Percentiles rank a stretch among this genome's conserved stretches.
Conservation (phyloP, 2,329 filamentous ascomycete genomes). For the Exophiala sp. region DNA sequence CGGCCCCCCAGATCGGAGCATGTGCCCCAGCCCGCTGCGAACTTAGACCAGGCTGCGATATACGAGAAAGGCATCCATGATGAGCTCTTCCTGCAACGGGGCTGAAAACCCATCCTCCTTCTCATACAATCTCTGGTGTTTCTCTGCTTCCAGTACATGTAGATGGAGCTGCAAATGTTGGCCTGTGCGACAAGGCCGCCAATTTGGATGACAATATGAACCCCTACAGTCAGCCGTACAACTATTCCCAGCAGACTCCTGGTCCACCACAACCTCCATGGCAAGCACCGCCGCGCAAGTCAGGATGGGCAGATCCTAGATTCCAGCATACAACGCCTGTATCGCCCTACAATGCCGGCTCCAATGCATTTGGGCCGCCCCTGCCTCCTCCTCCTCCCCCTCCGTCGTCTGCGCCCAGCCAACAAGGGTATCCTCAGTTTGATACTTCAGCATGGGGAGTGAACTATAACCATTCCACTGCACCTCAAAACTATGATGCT, state of each 20-base stretch:
- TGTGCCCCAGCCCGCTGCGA: no score
- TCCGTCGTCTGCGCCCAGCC: conserved; percentile 6
- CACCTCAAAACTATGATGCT: conserved; percentile 7
- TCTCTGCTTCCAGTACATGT: not conserved
- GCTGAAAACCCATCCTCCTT: no score
- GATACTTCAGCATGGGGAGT: conserved; percentile 44
- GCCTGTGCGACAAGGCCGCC: not conserved
- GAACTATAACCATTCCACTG: conserved; percentile 32
- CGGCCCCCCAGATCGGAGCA: no score
- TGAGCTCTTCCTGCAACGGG: no score
- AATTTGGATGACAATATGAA: conserved; percentile 8
- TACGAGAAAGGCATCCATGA: no score
- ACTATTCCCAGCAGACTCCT: conserved; percentile 24
- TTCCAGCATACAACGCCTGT: conserved; percentile 15
- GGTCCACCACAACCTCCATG: conserved; percentile 28
- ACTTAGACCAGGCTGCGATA: no score
- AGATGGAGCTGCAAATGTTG: not conserved
- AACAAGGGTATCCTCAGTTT: conserved; percentile 16
- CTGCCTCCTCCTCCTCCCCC: conserved; percentile 21
- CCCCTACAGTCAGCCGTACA: conserved; percentile 23
- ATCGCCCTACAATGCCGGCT: conserved; percentile 10
- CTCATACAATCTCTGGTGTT: not conserved
- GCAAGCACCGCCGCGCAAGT: conserved; percentile 25
- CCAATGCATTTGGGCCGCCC: conserved; percentile 15
- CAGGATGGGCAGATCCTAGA: conserved; percentile 28